These are phyloP conservation scores for Solanum hybrid DNA, from an alignment of 305 asterid genomes.

Conservation along the genomic window DNA sequence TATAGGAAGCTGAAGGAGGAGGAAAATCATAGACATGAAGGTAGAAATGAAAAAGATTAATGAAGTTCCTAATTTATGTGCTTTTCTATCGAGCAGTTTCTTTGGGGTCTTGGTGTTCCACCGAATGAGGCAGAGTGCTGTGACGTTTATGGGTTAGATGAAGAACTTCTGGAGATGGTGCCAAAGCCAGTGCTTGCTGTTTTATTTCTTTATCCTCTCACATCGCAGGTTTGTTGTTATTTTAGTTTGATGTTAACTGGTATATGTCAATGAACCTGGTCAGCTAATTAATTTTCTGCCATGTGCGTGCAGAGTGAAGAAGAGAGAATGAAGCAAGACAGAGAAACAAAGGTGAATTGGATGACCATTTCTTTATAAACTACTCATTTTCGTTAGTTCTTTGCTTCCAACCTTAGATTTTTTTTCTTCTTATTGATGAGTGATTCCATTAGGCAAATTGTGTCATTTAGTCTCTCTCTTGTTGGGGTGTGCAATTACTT, in stretches of 20 bases:
- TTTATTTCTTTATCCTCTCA: conserved; percentile 74
- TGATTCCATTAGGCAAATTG: neutral
- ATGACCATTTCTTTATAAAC: neutral
- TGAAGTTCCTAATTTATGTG: neutral
- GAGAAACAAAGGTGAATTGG: conserved; percentile 39
- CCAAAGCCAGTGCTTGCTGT: conserved; percentile 92
- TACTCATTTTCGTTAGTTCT: neutral
- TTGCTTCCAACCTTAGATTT: neutral
- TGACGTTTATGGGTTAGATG: conserved; percentile 94
- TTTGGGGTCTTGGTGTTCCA: conserved; percentile 87
- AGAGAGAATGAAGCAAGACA: conserved; percentile 70
- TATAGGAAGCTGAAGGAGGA: neutral
- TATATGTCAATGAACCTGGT: neutral
- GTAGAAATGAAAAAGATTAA: neutral
- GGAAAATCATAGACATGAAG: neutral
- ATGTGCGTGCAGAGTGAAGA: conserved; percentile 60
- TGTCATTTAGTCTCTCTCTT: neutral
- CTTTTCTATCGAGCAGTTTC: conserved; percentile 39
- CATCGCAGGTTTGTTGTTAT: conserved; percentile 41
- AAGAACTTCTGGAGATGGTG: conserved; percentile 84
- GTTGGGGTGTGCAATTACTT: neutral
- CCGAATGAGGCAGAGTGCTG: conserved; percentile 71
- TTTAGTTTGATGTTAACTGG: neutral
- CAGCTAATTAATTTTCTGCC: conserved; percentile 11
- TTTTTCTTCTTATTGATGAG: neutral